phyloP scores from a whole-genome alignment of 208 protist species.

The Leishmania major region DNA sequence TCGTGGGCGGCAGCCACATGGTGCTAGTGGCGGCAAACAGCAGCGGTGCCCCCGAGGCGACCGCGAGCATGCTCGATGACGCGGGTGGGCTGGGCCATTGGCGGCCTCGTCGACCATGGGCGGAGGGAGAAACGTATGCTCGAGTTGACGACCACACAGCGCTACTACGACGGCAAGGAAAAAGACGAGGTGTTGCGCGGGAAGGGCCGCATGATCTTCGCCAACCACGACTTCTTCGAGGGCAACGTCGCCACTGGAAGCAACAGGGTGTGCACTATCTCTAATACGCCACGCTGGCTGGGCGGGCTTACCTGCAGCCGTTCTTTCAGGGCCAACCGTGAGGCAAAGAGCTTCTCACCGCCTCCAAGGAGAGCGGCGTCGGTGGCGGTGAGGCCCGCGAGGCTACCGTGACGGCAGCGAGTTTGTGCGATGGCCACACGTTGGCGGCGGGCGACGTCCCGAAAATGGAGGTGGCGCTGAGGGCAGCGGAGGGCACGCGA shows the following conservation, averaged over 20 bases:
- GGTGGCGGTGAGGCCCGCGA: not conserved
- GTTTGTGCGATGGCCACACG: constrained; percentile 40
- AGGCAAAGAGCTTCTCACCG: constrained; percentile 46
- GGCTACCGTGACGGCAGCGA: constrained; percentile 29
- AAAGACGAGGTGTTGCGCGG: constrained; percentile 48
- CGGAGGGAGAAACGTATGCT: constrained; percentile 44
- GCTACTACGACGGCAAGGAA: constrained; percentile 59
- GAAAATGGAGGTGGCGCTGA: constrained; percentile 21
- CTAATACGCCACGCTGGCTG: constrained; percentile 35
- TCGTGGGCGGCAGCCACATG: constrained; percentile 34
- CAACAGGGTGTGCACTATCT: constrained; percentile 52
- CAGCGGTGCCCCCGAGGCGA: not conserved
- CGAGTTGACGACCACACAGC: constrained; percentile 39
- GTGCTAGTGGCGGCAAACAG: constrained; percentile 3
- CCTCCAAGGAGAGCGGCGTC: constrained; percentile 2
- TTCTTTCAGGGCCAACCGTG: constrained; percentile 64
- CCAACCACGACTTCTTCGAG: constrained; percentile 49
- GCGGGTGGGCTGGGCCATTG: constrained; percentile 52
- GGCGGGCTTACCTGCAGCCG: constrained; percentile 55
- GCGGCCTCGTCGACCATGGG: constrained; percentile 39
- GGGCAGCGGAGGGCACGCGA: constrained; percentile 18
- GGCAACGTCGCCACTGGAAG: constrained; percentile 51
- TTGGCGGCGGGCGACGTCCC: constrained; percentile 27
- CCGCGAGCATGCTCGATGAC: constrained; percentile 29
- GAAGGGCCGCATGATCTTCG: constrained; percentile 48